phyloP scores from a whole-genome alignment of 2,329 filamentous ascomycete species.

The Diaporthe sp. region DNA sequence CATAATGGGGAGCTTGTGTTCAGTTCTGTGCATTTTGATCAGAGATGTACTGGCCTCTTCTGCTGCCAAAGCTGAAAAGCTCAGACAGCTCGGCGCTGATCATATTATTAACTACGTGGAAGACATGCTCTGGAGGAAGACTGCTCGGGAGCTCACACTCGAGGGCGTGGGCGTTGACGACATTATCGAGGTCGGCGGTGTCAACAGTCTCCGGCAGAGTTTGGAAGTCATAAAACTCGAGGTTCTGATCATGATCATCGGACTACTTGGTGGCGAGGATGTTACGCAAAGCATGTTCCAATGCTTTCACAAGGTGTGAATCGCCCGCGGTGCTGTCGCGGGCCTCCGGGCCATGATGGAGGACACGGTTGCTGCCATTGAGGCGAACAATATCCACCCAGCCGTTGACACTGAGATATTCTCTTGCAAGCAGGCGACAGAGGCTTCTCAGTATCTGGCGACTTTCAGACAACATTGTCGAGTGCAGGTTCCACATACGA shows the following conservation, averaged over 20 bases:
- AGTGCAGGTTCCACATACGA: background rate
- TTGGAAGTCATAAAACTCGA: slow-evolving; percentile 49
- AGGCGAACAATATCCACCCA: slow-evolving; percentile 58
- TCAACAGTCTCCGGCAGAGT: slow-evolving; percentile 62
- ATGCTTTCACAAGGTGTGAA: slow-evolving; percentile 55
- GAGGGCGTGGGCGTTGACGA: slow-evolving; percentile 63
- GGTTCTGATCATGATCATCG: slow-evolving; percentile 55
- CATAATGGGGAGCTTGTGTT: no score
- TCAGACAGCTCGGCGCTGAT: slow-evolving; percentile 67
- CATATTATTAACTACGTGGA: slow-evolving; percentile 71
- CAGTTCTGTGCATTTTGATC: no score
- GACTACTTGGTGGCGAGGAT: slow-evolving; percentile 58
- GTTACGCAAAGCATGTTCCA: slow-evolving; percentile 68
- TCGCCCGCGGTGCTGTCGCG: slow-evolving; percentile 57
- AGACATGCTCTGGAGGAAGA: slow-evolving; percentile 66
- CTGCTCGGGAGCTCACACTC: slow-evolving; percentile 63
- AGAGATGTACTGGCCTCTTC: slow-evolving; percentile 39
- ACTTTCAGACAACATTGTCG: background rate
- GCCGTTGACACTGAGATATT: slow-evolving; percentile 56
- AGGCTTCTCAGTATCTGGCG: slow-evolving; percentile 67
- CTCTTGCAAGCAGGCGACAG: slow-evolving; percentile 52
- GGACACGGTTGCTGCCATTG: slow-evolving; percentile 59
- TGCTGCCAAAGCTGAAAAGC: slow-evolving; percentile 60
- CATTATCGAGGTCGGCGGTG: slow-evolving; percentile 70
- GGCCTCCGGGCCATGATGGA: slow-evolving; percentile 57